Evolutionary conservation across 2,329 filamentous ascomycete species (phyloP).

Genomic region (Truncatella angustata): DNA sequence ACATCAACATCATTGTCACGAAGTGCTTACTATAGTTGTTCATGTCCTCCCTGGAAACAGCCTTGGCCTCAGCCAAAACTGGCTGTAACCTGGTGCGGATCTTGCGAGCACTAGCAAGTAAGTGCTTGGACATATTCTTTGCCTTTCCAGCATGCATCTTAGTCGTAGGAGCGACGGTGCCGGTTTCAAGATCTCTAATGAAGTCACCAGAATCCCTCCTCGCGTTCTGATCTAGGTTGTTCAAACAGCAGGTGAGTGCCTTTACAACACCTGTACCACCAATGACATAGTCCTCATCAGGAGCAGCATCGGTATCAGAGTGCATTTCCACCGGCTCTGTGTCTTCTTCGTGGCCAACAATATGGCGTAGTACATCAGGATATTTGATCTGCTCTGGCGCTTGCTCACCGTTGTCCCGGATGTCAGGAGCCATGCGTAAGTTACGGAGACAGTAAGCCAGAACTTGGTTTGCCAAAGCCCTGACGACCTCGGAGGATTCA

Average conservation of each 20-base stretch:
- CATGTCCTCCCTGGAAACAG: conserved; percentile 66
- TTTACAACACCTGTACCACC: conserved; percentile 94
- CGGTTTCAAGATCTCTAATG: conserved; percentile 50
- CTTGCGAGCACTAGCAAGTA: conserved; percentile 84
- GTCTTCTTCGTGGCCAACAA: conserved; percentile 69
- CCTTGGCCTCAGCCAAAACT: conserved; percentile 72
- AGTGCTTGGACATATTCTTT: conserved; percentile 89
- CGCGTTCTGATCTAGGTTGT: conserved; percentile 71
- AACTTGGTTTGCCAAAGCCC: conserved; percentile 89
- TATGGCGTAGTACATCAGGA: conserved; percentile 81
- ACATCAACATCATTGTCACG: not conserved
- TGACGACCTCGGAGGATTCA: conserved; percentile 85
- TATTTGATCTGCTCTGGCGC: conserved; percentile 43
- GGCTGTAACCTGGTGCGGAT: conserved; percentile 82
- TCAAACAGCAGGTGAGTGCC: conserved; percentile 84
- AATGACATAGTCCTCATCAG: conserved; percentile 93
- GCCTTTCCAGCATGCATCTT: conserved; percentile 59
- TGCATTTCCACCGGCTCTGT: conserved; percentile 39
- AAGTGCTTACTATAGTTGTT: conserved; percentile 66
- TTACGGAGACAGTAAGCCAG: conserved; percentile 92
- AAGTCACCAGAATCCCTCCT: conserved; percentile 52
- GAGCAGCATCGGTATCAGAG: conserved; percentile 65
- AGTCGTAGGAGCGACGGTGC: conserved; percentile 41
- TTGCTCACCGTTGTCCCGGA: conserved; percentile 28
- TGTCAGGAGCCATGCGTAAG: conserved; percentile 71